Evolutionary conservation across 83 land plant species (phyloP), one percentile per base, ranked within the genome.

Genomic region (Thuja plicata): DNA sequence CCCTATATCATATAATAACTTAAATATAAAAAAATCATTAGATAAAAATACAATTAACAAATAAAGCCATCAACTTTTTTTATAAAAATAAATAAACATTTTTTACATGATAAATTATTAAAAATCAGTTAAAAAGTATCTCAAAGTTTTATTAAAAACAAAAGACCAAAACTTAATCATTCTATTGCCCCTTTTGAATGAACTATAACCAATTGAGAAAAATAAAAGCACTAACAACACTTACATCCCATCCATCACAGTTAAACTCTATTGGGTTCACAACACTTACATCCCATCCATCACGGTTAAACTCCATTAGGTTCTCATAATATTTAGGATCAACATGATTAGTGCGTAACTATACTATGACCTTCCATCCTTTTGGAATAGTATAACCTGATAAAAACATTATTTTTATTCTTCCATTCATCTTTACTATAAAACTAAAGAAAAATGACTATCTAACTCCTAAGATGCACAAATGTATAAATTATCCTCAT

Each of bases 251-350:
- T 50, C 89, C 50, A 79, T 88, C 84, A 16, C 86, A 86, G n/a
- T 88, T 88, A 52, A 88, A 88, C 13, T 38, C 41, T 24, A 46
- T 27, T 16, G 86, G 86, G 32, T 88, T 21, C 9, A 50, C 0
- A 35, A n/a, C n/a, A n/a, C n/a, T n/a, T n/a, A n/a, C 89, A 88
- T 41, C 54, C 89, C 89, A 88, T 50, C 89, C 50, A 79, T 88
- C 84, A 16, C 86, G 89, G n/a, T 88, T 88, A 52, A 88, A 88
- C 13, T 38, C 41, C 40, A 46, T 27, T 16, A 70, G 86, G 32
- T 88, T 21, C 9, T 77, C 0, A 35, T 12, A 88, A 45, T 88
- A 88, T 19, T 24, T 21, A 40, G 89, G 40, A 79, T 88, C 89
- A 24, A 88, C 24, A 37, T 88, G 89, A 79, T 41, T 27, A 13